Percentiles rank a stretch among this genome's conserved stretches.
Conservation (phyloP, 768 basidiomycete species). For the Pleurotus sapidus region DNA sequence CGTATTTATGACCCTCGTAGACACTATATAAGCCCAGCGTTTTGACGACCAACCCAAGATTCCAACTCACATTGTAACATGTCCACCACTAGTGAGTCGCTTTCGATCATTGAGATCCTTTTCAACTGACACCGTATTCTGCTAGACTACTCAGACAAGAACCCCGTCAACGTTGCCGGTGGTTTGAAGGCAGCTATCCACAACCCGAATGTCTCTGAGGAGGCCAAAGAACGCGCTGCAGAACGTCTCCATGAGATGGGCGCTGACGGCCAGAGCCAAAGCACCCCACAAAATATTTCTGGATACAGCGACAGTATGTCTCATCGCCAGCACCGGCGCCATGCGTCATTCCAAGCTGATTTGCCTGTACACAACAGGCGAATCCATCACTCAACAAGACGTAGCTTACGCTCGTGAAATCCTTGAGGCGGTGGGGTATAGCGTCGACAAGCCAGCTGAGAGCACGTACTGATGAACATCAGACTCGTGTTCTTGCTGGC, state of each 20-base stretch:
- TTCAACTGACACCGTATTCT: no score
- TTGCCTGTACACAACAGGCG: slow-evolving; percentile 26
- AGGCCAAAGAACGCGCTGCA: slow-evolving; percentile 45
- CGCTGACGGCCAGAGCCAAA: neutral
- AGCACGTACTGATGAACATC: slow-evolving; percentile 35
- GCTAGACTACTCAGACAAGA: slow-evolving; percentile 23
- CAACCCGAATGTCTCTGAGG: slow-evolving; percentile 52
- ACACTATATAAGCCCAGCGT: no score
- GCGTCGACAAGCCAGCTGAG: slow-evolving; percentile 18
- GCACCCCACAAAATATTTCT: no score
- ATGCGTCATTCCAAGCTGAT: no score
- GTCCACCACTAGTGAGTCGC: no score
- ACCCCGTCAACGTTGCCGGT: slow-evolving; percentile 46
- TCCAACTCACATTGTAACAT: no score
- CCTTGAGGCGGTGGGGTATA: slow-evolving; percentile 41
- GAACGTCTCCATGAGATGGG: slow-evolving; percentile 34
- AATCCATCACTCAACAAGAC: slow-evolving; percentile 42
- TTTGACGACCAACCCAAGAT: no score
- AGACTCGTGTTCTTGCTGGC: slow-evolving; percentile 46
- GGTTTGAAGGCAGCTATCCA: slow-evolving; percentile 53
- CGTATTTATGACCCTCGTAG: no score
- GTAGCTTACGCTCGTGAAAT: slow-evolving; percentile 55
- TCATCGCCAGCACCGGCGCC: no score
- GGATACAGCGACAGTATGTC: no score
- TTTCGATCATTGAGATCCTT: no score